These are phyloP conservation scores for Linum usitatissimum DNA, from an alignment of 345 rosid genomes.

Conservation along the genomic window DNA sequence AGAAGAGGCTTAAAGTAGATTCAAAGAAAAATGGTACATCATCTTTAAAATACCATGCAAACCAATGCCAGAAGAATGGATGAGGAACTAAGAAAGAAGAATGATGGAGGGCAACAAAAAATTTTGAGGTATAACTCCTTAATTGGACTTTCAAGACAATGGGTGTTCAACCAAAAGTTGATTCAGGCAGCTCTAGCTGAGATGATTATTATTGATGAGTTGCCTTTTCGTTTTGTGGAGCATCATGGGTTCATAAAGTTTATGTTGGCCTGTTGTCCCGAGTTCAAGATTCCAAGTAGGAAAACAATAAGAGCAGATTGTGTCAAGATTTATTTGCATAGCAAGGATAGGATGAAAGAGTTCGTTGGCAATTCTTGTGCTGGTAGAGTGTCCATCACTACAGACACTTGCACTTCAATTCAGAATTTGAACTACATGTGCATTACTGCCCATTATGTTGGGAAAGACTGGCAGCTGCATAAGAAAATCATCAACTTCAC, in stretches of 20 bases:
- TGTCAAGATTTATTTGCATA: too few relatives aligned
- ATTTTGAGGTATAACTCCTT: too few relatives aligned
- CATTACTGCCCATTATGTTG: not conserved
- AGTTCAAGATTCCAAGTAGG: not conserved
- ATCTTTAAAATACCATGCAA: too few relatives aligned
- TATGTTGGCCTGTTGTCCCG: not conserved
- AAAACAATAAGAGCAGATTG: not conserved
- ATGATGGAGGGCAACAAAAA: too few relatives aligned
- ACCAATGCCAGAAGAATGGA: too few relatives aligned
- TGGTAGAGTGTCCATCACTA: not conserved
- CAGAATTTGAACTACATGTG: not conserved
- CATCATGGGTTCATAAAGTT: not conserved
- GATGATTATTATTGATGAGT: not conserved
- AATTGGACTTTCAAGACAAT: too few relatives aligned
- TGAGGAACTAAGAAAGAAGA: too few relatives aligned
- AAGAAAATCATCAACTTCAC: not conserved
- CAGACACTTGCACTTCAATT: not conserved
- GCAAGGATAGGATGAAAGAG: not conserved
- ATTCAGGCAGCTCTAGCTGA: not conserved
- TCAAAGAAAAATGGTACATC: too few relatives aligned
- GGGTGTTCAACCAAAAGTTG: not conserved
- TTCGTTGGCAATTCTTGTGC: not conserved
- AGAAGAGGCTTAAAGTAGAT: too few relatives aligned
- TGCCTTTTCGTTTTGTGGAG: not conserved
- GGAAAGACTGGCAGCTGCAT: not conserved